Evolutionary conservation across 2,329 filamentous ascomycete genomes (phyloP).

Genomic region (Apiospora arundinis): DNA sequence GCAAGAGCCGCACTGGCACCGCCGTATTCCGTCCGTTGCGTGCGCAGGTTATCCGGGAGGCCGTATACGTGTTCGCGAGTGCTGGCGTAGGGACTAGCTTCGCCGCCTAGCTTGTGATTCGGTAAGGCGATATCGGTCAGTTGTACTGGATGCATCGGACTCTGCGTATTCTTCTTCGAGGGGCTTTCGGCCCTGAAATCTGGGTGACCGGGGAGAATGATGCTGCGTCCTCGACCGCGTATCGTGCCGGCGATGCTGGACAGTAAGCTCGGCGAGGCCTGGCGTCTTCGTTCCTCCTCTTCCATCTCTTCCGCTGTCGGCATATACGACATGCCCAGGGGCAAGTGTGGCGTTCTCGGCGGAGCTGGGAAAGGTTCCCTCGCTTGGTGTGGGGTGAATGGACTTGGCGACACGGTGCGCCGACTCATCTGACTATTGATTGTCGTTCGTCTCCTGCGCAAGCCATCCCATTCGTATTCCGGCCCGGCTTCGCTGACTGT

Average conservation of each 20-base stretch:
- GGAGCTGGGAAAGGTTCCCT: conserved; percentile 36
- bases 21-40: conserved; percentile 54
- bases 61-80: conserved; percentile 56
- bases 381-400: conserved; percentile 40
- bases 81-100: conserved; percentile 48
- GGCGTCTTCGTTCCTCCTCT: conserved; percentile 56
- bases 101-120: conserved; percentile 50
- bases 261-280: conserved; percentile 54
- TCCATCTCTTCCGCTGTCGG: conserved; percentile 68
- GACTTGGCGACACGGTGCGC: conserved; percentile 42
- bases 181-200: conserved; percentile 48
- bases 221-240: conserved; percentile 51
- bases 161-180: conserved; percentile 50
- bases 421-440: conserved; percentile 48
- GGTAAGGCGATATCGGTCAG: conserved; percentile 66
- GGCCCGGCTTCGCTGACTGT: conserved; percentile 79
- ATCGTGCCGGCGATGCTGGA: conserved; percentile 65
- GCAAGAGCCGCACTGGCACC: conserved; percentile 46
- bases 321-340: conserved; percentile 86
- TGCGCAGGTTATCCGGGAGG: conserved; percentile 47
- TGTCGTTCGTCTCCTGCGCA: conserved; percentile 74
- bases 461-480: conserved; percentile 85
- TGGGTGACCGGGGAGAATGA: conserved; percentile 47
- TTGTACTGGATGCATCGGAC: conserved; percentile 66
- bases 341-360: conserved; percentile 64